Base-by-base conservation (phyloP, 306 rosid species). In the Rosa lucieae region DNA sequence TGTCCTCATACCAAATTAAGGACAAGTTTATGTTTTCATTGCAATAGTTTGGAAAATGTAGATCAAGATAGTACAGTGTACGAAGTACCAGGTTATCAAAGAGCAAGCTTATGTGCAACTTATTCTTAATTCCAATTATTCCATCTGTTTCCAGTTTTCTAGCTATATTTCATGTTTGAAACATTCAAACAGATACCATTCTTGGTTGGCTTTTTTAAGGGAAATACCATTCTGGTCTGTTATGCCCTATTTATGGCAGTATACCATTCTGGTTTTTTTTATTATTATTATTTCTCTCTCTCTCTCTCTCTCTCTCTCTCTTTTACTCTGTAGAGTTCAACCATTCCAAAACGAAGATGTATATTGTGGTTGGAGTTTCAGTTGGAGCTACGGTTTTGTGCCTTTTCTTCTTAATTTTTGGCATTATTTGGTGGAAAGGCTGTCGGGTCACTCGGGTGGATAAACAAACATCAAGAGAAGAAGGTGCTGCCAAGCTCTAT, bases 361-460 rank as follows among this genome's bases (percentile, higher is more conserved):
- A 3, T 10, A 75, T 59, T 59, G 26, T 43, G 10, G 55, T 59
- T 44, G 78, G 78, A 59, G 42, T 48, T 21, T 75, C 78, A 42
- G 78, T 59, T 59, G 78, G 56, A 75, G 78, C 70, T 59, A 23
- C 14, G 0, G 29, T 75, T 4, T 59, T 75, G 70, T 59, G 69
- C 78, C 78, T 75, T 23, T 13, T 43, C 32, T 59, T 75, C 43
- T 8, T 75, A 26, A 15, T 75, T 42, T 55, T 56, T 11, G 21
- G 68, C 15, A 55, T 74, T 75, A 26, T 75, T 23, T 75, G 78
- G 78, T 59, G 78, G 78, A 58, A 17, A 8, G 56, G 43, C 55
- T 4, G 56, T 43, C 23, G 59, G n/a, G n/a, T n/a, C n/a, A n/a
- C n/a, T n/a, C n/a, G n/a, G 0, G 40, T 74, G 1, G 43, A 26